Evolutionary conservation across 257 asterid species (phyloP), one percentile per base, ranked within the genome.

Genomic region (Solanum corneliomulleri): DNA sequence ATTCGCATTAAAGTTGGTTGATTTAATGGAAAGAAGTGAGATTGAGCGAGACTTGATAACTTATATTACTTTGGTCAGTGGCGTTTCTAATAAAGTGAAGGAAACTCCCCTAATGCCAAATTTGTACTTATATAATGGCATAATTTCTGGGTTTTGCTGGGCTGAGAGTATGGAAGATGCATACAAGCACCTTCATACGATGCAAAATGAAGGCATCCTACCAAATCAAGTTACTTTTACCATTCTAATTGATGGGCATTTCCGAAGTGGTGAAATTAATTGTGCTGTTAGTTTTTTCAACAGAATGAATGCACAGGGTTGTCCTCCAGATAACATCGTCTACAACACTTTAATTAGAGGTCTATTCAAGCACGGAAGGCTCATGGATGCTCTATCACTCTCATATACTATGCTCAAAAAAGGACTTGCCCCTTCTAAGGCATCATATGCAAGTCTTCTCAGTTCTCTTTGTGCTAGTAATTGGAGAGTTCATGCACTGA

Each of bases 151-250:
- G 11, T 86, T 90, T 39, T 93, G 96, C 89, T 89, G 91, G 89
- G 90, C 92, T 70, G 88, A 84, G 35, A 82, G 74, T 85, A 91
- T 91, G 95, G 60, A 88, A 27, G 94, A 91, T 49, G 97, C 97
- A 25, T 87, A 90, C 58, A 86, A 82, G 82, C 92, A 92, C 89
- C 91, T 93, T 70, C 78, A 83, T 68, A 71, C 42, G 64, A 94
- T 93, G 94, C 88, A 84, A 87, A 83, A 82, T 14, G 92, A 91
- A 42, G 92, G 94, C 37, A n/a, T 94, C 89, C 80, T 52, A 47
- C 96, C 95, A 42, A 94, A 94, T 92, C 83, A 82, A n/a, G 97
- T 94, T 81, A 93, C 96, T 35, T 93, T 89, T 89, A 93, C 93
- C 37, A 90, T 93, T 88, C 92, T 93, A 44, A 92, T 93, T 72